phyloP scores from a whole-genome alignment of 192 early-diverging fungal species.

The Haplosporangium gracile region DNA sequence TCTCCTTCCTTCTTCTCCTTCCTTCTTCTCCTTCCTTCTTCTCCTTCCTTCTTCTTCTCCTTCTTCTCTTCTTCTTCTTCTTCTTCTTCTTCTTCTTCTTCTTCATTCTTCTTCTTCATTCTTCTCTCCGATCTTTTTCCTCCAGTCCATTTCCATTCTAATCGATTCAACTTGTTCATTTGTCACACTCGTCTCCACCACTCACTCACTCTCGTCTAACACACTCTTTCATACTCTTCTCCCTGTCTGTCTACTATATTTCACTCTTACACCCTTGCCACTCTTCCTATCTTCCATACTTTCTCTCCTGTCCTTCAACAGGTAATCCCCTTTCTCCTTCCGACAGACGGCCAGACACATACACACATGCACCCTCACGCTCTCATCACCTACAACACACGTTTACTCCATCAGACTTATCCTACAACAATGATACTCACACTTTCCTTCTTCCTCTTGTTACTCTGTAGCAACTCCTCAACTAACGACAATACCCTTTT shows the following conservation, averaged over 20 bases:
- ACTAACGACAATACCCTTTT: neutral
- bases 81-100: neutral
- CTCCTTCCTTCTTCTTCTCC: neutral
- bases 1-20: slow-evolving; percentile 1
- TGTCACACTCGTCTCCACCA: neutral
- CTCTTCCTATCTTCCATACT: neutral
- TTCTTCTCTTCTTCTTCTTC: neutral
- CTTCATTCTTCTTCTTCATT: neutral
- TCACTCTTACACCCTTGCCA: neutral
- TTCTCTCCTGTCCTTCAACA: neutral
- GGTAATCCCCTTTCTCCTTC: too few relatives aligned
- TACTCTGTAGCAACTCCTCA: neutral
- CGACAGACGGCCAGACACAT: too few relatives aligned
- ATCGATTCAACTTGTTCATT: neutral
- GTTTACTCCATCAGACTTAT: neutral
- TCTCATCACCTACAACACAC: neutral
- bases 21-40: neutral
- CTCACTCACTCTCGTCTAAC: neutral
- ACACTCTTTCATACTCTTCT: neutral
- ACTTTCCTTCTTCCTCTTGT: neutral
- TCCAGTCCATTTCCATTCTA: neutral
- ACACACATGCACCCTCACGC: neutral
- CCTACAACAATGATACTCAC: neutral
- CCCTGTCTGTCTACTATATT: neutral
- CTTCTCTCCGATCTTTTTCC: neutral